Conservation (phyloP, 306 rosid genomes). For the Neltuma alba region DNA sequence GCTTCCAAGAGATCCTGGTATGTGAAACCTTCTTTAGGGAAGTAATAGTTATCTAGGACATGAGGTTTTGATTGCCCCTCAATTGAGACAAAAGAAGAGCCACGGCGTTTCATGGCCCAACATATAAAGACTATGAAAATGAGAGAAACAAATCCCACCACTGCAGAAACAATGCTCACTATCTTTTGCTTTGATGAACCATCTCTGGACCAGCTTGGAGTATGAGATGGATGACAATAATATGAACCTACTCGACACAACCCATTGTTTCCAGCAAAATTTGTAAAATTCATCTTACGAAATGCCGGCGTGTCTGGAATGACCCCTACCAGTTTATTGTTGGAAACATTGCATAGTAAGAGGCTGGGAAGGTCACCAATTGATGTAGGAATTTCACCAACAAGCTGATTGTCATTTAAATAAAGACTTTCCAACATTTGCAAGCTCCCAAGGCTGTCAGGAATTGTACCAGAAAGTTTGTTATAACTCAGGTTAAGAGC, state of each 20-base stretch:
- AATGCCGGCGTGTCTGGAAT: conserved; percentile 74
- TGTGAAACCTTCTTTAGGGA: conserved; percentile 80
- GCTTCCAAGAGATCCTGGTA: conserved; percentile 88
- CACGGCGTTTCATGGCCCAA: conserved; percentile 51
- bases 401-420: conserved; percentile 74
- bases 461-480: conserved; percentile 69
- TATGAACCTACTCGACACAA: conserved; percentile 65
- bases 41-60: conserved; percentile 63
- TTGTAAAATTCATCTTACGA: conserved; percentile 71
- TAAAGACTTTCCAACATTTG: conserved; percentile 75
- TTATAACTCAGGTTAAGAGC: conserved; percentile 72
- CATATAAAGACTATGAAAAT: conserved; percentile 56
- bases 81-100: conserved; percentile 48
- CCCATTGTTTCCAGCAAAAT: conserved; percentile 72
- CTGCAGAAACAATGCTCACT: conserved; percentile 56
- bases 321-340: conserved; percentile 71
- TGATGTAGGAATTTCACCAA: conserved; percentile 72
- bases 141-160: conserved; percentile 60
- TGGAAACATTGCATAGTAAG: conserved; percentile 70
- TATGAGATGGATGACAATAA: conserved; percentile 50
- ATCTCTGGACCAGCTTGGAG: conserved; percentile 46
- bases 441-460: conserved; percentile 66
- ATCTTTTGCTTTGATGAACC: conserved; percentile 60
- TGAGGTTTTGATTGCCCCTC: conserved; percentile 54
- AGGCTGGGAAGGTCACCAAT: conserved; percentile 72